Evolutionary conservation across 1,284 basidiomycete genomes (phyloP), one percentile per base, ranked within the genome.

Genomic region (Phlebopus sp.): DNA sequence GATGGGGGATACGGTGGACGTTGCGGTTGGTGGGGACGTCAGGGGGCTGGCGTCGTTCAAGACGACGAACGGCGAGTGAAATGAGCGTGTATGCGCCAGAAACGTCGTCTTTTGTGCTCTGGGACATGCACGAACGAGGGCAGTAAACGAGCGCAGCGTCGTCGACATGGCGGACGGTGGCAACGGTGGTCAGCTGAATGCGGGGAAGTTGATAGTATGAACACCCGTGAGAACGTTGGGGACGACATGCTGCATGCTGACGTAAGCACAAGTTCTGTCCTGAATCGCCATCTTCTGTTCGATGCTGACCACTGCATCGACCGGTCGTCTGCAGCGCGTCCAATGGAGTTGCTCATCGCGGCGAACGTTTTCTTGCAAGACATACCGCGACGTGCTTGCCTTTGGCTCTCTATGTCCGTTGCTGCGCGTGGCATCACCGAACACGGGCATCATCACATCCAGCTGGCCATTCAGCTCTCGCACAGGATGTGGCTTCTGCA

Each of bases 1-100:
- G 27, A 51, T 53, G 43, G 67, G 51, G 30, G 69, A 15, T 54
- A 56, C n/a, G 49, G 54, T 39, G 54, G 65, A 31, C 17, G 56
- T 21, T 45, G 57, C 19, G 21, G 51, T 47, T 39, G 56, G 65
- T 10, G 62, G 56, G 46, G 49, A 60, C 42, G 58, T 59, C 60
- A 71, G 45, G 39, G 62, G 75, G 55, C 56, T 69, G 53, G 46
- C 52, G 32, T 49, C 66, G 51, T 67, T 71, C 58, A 82, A 74
- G 27, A 67, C 71, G 52, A 73, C 73, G 62, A 78, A 82, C 43
- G 82, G 79, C 10, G 82, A 77, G 67, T 82, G 81, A 69, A 84
- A 83, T 2, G 73, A 55, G 52, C 79, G 78, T 25, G 34, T 36
- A 27, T 18, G 25, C 35, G 45, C 46, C 14, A 21, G 29, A 5